These are phyloP conservation scores for Alternaria brassicae DNA, from an alignment of 2,329 filamentous ascomycete genomes.

Conservation along the genomic window DNA sequence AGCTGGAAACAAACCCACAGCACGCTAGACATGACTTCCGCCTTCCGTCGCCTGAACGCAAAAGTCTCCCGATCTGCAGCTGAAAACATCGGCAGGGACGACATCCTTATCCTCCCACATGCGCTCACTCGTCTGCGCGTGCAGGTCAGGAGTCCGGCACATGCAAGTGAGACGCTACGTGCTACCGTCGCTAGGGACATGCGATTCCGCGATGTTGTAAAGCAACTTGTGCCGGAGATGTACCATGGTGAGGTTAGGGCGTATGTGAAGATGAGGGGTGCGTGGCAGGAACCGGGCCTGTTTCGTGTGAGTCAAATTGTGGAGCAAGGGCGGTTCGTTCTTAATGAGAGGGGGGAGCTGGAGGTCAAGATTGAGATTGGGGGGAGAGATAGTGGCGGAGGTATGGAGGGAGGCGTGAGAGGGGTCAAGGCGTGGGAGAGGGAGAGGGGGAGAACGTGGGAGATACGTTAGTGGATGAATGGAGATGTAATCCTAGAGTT, in stretches of 20 bases:
- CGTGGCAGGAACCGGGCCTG: constrained; percentile 16
- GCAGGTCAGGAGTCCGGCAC: not conserved
- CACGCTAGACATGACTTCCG: not conserved
- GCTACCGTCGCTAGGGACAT: constrained; percentile 17
- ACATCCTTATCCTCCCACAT: constrained; percentile 16
- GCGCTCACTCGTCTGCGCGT: constrained; percentile 11
- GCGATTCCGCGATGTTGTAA: constrained; percentile 21
- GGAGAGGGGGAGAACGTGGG: constrained; percentile 14
- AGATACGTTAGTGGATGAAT: constrained; percentile 5
- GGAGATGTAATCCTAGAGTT: not conserved
- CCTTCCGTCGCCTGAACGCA: not conserved
- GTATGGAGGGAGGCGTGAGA: not conserved
- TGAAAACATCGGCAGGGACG: not conserved
- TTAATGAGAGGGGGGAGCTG: constrained; percentile 13
- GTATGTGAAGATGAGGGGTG: constrained; percentile 16
- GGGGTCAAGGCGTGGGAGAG: constrained; percentile 15
- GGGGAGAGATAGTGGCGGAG: not conserved
- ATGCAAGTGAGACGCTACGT: not conserved
- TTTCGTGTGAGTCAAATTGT: constrained; percentile 12
- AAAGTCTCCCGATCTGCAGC: not conserved
- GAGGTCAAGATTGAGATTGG: constrained; percentile 14
- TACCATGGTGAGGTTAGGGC: not conserved
- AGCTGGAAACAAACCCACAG: not conserved
- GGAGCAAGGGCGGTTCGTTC: constrained; percentile 2
- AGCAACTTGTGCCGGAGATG: constrained; percentile 12